Base-by-base conservation (phyloP, 2,329 filamentous ascomycete species). In the Fusarium staphyleae region DNA sequence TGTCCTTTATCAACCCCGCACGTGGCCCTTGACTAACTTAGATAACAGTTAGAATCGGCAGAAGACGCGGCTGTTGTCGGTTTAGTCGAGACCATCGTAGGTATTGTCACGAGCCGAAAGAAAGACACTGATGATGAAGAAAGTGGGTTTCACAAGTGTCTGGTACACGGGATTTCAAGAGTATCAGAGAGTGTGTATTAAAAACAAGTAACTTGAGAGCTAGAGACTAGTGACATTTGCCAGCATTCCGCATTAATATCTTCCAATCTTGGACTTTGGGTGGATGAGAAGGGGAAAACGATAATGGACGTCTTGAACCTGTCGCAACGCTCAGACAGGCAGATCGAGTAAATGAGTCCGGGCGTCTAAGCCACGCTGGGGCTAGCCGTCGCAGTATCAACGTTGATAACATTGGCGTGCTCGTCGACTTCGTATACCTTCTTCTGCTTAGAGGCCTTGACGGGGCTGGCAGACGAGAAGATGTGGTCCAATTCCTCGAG, bases 401-500 rank as follows among this genome's bases (percentile, higher is more conserved):
- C 51, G n/a, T 66, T 22, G 14, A 66, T 22, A 15, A 66, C 44
- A 28, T 66, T 66, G 22, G 40, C 61, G 2, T 61, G 0, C 1
- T 34, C 7, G 15, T 66, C 63, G 1, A 63, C 63, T 26, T 58
- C 58, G 4, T 63, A 66, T 1, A 54, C 3, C 50, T 63, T 66
- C 59, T 51, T 63, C 37, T 63, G 37, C 0, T 34, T 63, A 0
- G 65, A 67, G 0, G 58, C 28, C 52, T 63, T 65, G 15, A 67
- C 65, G 0, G 65, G 65, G 33, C 2, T 65, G 2, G 30, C 10
- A 0, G 65, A 64, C 0, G 65, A 42, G 29, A 67, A 67, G 39
- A 67, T 67, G 5, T 55, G 41, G 22, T 67, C 65, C 1, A 67
- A 46, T 14, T 67, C 65, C 33, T 67, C 65, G 0, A 67, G 65